These are phyloP conservation scores for Syncephalastrum monosporum DNA, from an alignment of 371 early-diverging fungal genomes.

Conservation along the genomic window DNA sequence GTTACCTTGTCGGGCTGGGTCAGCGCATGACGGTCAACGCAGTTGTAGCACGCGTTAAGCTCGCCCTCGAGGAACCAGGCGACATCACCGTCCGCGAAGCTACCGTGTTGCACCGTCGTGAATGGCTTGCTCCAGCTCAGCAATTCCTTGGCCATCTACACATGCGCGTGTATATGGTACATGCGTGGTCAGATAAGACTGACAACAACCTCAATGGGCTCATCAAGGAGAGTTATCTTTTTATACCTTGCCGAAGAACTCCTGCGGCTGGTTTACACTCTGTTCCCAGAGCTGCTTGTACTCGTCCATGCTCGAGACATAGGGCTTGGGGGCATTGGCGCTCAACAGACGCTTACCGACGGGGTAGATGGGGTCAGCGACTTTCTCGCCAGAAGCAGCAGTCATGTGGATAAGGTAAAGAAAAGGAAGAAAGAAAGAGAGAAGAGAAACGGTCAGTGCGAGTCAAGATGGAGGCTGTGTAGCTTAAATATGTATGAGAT, in stretches of 20 bases:
- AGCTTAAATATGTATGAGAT: neutral
- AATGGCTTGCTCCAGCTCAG: constrained; percentile 82
- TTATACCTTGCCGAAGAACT: constrained; percentile 24
- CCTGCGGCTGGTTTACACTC: constrained; percentile 65
- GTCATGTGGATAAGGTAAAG: constrained; percentile 2
- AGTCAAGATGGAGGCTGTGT: neutral
- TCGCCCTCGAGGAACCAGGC: constrained; percentile 95
- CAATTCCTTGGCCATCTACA: constrained; percentile 67
- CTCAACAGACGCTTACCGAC: constrained; percentile 50
- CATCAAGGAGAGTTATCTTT: neutral
- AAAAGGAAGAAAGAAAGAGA: neutral
- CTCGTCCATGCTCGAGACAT: constrained; percentile 65
- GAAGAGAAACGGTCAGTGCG: neutral
- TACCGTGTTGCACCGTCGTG: constrained; percentile 60
- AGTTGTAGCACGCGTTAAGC: constrained; percentile 95
- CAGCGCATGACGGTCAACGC: constrained; percentile 93
- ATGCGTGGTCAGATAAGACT: neutral
- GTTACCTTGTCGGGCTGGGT: constrained; percentile 60
- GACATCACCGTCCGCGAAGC: constrained; percentile 74
- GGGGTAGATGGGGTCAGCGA: constrained; percentile 29
- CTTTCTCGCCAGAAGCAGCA: constrained; percentile 1
- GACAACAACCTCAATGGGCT: neutral
- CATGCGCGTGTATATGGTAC: constrained; percentile 1
- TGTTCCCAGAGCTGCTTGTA: constrained; percentile 72
- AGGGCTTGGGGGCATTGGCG: constrained; percentile 50